Base-by-base conservation (phyloP, 768 basidiomycete species). In the Boletus pseudo-olivaceus region DNA sequence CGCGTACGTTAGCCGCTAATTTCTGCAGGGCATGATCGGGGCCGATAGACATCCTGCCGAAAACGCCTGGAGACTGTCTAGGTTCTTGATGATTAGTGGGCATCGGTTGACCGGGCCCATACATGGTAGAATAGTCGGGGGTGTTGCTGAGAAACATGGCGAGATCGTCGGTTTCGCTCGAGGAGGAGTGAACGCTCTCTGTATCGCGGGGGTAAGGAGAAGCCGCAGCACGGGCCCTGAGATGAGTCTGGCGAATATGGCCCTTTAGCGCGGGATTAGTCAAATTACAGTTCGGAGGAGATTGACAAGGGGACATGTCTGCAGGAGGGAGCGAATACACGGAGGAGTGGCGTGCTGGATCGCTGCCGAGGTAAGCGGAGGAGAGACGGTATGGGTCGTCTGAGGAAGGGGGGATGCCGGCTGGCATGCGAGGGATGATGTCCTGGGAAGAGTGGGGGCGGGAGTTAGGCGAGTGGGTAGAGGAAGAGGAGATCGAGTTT, bases 171-270 rank as follows among this genome's bases (percentile, higher is more conserved):
- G 90, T 85, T 74, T 93, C 91, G 73, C 85, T 87, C 50, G 88
- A 90, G 40, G 89, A 91, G 11, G 90, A 91, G 64, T 92, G 88
- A 58, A 91, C 87, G 66, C 85, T 87, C 75, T 91, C 88, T 12
- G 86, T 82, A 66, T 92, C 90, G 57, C 90, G 84, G 50, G 89
- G 87, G 71, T 93, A 93, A 42, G 90, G 90, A 50, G 90, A 91
- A 29, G 90, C 85, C 41, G 85, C 85, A 40, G 81, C 85, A 60
- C 90, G 84, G 60, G 88, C 88, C 60, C 90, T 82, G 70, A 85
- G 84, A 72, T 91, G 89, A 55, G 81, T 79, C 29, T 83, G 83
- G 60, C 88, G 85, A 60, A 86, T 79, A 63, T 87, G 87, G 63
- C 82, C 82, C 77, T 91, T 91, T 61, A 89, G 78, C 50, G 85